phyloP scores from a whole-genome alignment of 108 stramenopile genomes.

The Skeletonema grethae region DNA sequence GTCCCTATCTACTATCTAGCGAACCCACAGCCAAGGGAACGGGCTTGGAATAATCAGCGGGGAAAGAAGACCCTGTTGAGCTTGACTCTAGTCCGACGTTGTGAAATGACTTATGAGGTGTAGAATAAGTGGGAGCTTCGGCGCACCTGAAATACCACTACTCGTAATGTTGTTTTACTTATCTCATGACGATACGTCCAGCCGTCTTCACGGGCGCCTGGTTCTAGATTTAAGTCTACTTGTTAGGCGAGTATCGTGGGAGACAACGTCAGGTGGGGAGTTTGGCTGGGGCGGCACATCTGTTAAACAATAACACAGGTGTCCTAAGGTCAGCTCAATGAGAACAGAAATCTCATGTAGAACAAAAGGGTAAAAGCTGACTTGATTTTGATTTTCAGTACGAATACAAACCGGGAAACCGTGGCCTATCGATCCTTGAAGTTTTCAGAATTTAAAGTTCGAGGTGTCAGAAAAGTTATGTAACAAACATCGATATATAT shows the following conservation, averaged over 20 bases:
- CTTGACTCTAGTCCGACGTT: slow-evolving; percentile 98
- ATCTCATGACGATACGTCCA: slow-evolving; percentile 89
- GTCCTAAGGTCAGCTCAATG: slow-evolving; percentile 97
- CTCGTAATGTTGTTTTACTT: slow-evolving; percentile 98
- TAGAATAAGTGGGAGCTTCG: slow-evolving; percentile 96
- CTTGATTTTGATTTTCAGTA: slow-evolving; percentile 98
- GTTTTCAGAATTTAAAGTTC: slow-evolving; percentile 93
- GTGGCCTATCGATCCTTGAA: slow-evolving; percentile 98
- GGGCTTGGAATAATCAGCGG: too few species aligned
- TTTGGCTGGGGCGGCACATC: slow-evolving; percentile 97
- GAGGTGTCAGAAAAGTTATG: slow-evolving; percentile 98
- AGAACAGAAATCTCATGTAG: slow-evolving; percentile 95
- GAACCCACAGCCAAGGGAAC: too few species aligned
- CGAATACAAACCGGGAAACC: slow-evolving; percentile 96
- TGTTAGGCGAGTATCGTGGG: slow-evolving; percentile 76
- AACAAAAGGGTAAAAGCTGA: slow-evolving; percentile 94
- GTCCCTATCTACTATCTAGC: too few species aligned
- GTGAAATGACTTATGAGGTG: slow-evolving; percentile 97
- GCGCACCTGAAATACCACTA: slow-evolving; percentile 95
- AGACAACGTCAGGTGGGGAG: slow-evolving; percentile 95
- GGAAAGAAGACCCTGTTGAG: slow-evolving; percentile 98
- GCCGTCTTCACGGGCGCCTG: slow-evolving; percentile 79
- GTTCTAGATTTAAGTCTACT: slow-evolving; percentile 71
- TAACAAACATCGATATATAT: too few species aligned
- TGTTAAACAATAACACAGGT: slow-evolving; percentile 93